Evolutionary conservation across 2,329 filamentous ascomycete species (phyloP).

Genomic region (Trichoderma afroharzianum): DNA sequence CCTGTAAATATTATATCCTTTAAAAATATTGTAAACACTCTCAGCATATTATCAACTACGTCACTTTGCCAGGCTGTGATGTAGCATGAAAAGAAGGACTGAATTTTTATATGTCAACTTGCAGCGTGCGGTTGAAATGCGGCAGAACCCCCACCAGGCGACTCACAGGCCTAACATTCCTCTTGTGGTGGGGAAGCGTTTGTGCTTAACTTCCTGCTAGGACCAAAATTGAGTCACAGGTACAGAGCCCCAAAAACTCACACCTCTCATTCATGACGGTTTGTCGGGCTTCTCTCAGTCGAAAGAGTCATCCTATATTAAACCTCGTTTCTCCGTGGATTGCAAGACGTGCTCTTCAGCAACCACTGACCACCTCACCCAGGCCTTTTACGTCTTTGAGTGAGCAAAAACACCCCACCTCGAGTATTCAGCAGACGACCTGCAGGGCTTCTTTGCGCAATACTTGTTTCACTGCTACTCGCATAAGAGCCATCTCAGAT

Average conservation of each 20-base stretch:
- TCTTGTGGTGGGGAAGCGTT: constrained; percentile 9
- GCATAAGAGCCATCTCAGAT: not conserved
- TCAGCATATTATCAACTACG: not conserved
- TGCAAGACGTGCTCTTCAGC: not conserved
- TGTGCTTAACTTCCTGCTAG: constrained; percentile 9
- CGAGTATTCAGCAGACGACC: not conserved
- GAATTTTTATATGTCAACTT: not conserved
- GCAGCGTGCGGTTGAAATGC: not conserved
- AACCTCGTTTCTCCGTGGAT: not conserved
- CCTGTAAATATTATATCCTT: not conserved
- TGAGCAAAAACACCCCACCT: not conserved
- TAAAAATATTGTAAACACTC: not conserved
- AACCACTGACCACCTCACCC: not conserved
- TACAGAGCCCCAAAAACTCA: constrained; percentile 6
- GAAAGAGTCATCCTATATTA: not conserved
- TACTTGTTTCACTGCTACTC: not conserved
- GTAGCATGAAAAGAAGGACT: not conserved
- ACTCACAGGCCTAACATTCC: constrained; percentile 2
- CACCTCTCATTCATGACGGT: constrained; percentile 12
- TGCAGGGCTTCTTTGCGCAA: not conserved
- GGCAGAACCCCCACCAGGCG: constrained; percentile 1
- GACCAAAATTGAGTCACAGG: constrained; percentile 17
- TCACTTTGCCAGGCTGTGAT: not conserved
- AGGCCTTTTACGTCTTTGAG: not conserved
- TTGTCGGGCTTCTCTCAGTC: constrained; percentile 10